Percentiles rank a stretch among this genome's conserved stretches.
phyloP scores from a whole-genome alignment of 1,139 yeast genomes.

The Pichia sp. region DNA sequence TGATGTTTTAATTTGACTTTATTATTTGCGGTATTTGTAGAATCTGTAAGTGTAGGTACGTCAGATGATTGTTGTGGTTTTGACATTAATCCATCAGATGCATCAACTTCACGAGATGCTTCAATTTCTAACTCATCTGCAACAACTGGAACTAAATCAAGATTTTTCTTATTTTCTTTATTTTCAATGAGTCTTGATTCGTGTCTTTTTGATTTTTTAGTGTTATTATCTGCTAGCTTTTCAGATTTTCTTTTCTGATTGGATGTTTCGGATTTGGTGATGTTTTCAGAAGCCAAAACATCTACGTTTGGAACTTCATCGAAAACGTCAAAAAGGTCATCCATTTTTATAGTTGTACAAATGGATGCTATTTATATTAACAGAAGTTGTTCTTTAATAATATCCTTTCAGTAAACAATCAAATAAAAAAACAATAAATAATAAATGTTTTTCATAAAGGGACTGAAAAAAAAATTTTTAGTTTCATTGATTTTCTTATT shows the following conservation, averaged over 20 bases:
- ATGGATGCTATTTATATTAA: not conserved
- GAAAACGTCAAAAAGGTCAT: constrained; percentile 66
- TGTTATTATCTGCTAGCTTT: constrained; percentile 14
- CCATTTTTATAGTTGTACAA: constrained; percentile 22
- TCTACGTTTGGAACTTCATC: constrained; percentile 44
- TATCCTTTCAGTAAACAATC: no score
- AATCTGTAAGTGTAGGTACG: constrained; percentile 16
- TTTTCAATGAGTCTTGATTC: constrained; percentile 28
- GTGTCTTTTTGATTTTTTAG: constrained; percentile 22
- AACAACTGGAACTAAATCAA: constrained; percentile 56
- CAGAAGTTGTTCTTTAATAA: no score
- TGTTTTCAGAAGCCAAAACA: constrained; percentile 7
- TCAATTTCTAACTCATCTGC: constrained; percentile 89
- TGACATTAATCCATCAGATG: constrained; percentile 63
- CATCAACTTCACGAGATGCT: constrained; percentile 81
- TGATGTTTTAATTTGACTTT: constrained; percentile 75
- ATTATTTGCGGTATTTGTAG: constrained; percentile 7
- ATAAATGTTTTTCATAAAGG: no score
- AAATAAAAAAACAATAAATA: no score
- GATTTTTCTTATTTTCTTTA: constrained; percentile 30
- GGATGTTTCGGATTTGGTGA: constrained; percentile 6
- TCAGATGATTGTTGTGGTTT: constrained; percentile 7
- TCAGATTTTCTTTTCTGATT: constrained; percentile 17
- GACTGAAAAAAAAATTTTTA: no score
- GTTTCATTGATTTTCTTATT: no score